Base-by-base conservation (phyloP, 208 protist genomes). In the Trypanosoma cruzi region DNA sequence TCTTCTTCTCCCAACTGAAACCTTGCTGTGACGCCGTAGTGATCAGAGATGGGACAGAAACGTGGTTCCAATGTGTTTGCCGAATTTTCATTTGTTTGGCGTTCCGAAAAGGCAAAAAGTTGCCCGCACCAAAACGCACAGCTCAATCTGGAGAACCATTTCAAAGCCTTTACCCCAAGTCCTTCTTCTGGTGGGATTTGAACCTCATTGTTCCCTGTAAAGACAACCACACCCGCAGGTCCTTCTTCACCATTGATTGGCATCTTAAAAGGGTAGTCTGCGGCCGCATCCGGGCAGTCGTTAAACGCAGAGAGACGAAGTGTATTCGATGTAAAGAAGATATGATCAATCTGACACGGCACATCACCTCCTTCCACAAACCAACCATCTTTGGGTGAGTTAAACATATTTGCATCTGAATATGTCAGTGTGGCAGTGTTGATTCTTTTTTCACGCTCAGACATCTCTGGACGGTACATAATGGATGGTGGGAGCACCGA, bases 311-410 rank as follows among this genome's bases (percentile, higher is more conserved):
- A 68, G 29, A 94, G 71, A 8, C 55, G n/a, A 53, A 96, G 74
- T 48, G 76, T 68, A 20, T 62, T 75, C 16, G 52, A 26, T 28
- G 80, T 88, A 64, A 86, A 85, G 59, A 96, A 93, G 22, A 96
- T 78, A 77, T 96, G 90, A 67, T 96, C 90, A 68, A 96, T 96
- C 73, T 96, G 90, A 44, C 69, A 49, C 1, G 86, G 90, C 18
- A 90, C 76, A 68, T 96, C 88, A 14, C 79, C 80, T 67, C 90
- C 77, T 59, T 92, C 65, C 34, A 85, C 78, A 48, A 93, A 71
- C 78, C 90, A 91, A 8, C 85, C 89, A 53, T 81, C 86, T 64
- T 78, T 81, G 58, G 77, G 82, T n/a, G 79, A 55, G 71, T 90
- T 96, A 76, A 91, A 94, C 42, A 80, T 70, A 79, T 94, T 94